These are phyloP conservation scores for Mallotus nudiflorus DNA, from an alignment of 345 rosid genomes.

Conservation along the genomic window DNA sequence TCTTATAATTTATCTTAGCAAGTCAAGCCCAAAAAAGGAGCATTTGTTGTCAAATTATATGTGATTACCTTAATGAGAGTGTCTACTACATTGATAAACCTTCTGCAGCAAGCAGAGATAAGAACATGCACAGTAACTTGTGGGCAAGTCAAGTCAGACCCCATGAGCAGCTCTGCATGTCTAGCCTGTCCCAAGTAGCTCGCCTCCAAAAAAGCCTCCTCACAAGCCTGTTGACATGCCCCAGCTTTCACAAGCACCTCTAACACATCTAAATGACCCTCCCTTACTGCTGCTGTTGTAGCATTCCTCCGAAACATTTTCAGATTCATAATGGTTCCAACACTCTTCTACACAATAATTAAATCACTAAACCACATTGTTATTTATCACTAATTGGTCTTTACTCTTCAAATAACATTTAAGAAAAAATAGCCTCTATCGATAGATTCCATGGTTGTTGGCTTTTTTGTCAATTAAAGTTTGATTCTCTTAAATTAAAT, in stretches of 20 bases:
- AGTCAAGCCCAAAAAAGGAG: no score
- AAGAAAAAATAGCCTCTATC: no score
- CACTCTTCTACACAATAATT: no score
- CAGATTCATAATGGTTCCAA: no score
- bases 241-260: constrained; percentile 23
- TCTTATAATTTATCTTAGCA: no score
- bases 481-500: no score
- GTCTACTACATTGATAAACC: constrained; percentile 25
- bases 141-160: constrained; percentile 27
- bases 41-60: no score
- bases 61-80: constrained; percentile 26
- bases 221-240: constrained; percentile 33
- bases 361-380: no score
- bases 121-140: constrained; percentile 27
- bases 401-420: no score
- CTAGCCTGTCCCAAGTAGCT: constrained; percentile 27
- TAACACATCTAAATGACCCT: constrained; percentile 25
- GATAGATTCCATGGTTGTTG: no score
- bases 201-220: constrained; percentile 32
- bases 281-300: constrained; percentile 32
- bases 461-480: no score
- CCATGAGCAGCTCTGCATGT: constrained; percentile 20
- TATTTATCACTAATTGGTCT: no score
- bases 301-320: constrained; percentile 31
- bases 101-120: constrained; percentile 27